phyloP scores from a whole-genome alignment of 176 grass and related monocot genomes.

The Neostapfia colusana region DNA sequence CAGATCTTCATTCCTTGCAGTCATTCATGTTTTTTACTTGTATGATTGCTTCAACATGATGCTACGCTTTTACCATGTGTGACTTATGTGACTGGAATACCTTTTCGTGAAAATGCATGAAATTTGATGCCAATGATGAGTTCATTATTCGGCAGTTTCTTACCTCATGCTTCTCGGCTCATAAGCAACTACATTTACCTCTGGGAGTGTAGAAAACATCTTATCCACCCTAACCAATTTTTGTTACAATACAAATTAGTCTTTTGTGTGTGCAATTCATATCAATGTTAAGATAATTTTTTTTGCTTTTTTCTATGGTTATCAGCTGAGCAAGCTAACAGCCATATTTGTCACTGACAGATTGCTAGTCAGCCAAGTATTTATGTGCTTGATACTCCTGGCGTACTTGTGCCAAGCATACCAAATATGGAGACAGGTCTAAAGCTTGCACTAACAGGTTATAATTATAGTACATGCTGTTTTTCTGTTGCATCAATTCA shows the following conservation, averaged over 20 bases:
- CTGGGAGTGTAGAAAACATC: constrained; percentile 17
- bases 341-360: constrained; percentile 47
- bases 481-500: background rate
- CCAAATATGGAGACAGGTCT: constrained; percentile 88
- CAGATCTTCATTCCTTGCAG: background rate
- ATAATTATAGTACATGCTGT: background rate
- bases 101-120: background rate
- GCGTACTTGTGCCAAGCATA: constrained; percentile 91
- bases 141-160: background rate
- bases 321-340: constrained; percentile 29
- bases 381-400: constrained; percentile 97
- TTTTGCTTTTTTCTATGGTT: constrained; percentile 20
- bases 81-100: background rate
- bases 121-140: background rate
- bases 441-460: constrained; percentile 97
- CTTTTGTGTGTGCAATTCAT: constrained; percentile 16
- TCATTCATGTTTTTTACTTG: background rate
- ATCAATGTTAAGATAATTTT: background rate
- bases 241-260: background rate
- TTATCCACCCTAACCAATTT: background rate
- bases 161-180: constrained; percentile 9
- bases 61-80: background rate
- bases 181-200: constrained; percentile 4
- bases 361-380: constrained; percentile 94
- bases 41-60: background rate